Evolutionary conservation across 2,329 filamentous ascomycete genomes (phyloP), one percentile per base, ranked within the genome.

Genomic region (Cercospora canescens): DNA sequence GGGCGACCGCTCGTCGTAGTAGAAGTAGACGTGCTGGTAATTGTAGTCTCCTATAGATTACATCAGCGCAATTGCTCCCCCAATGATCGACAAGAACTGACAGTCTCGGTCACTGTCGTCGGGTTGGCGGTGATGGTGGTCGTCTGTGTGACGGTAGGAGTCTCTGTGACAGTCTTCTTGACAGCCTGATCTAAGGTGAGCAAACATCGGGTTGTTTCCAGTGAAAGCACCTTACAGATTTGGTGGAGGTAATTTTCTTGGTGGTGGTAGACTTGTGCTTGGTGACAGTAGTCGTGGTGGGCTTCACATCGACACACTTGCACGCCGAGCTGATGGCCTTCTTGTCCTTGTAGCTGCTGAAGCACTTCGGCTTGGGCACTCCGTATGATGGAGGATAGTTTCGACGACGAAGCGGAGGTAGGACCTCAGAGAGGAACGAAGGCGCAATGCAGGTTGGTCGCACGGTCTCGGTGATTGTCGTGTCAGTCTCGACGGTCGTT

Each of bases 241-340:
- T 60, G 26, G 34, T 45, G 9, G 57, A 28, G 26, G 57, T 60
- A 0, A 56, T 7, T 35, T 34, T 56, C 52, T 56, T 56, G 57
- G 57, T 60, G 3, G n/a, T 60, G 16, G 57, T 45, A 11, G 18
- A 37, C 2, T 24, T 45, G 24, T 21, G 12, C 52, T 56, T 24
- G 24, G 37, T 48, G 6, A 48, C 24, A 14, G 57, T 60, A 3
- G 21, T 48, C 16, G 57, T 14, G n/a, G 34, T 60, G n/a, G 35
- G 39, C n/a, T 60, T 45, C 1, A 34, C 26, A 32, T 24, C 24
- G 7, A 60, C 34, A 18, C 57, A 60, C 26, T 60, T 60, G 57
- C 57, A 60, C 18, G 57, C 57, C 37, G 57, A 60, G 35, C 39
- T 41, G 24, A 60, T 60, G n/a, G 35, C 35, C n/a, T 60, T 32